These are phyloP conservation scores for Flueggea neowawraea DNA, from an alignment of 441 rosid species.

Conservation along the genomic window DNA sequence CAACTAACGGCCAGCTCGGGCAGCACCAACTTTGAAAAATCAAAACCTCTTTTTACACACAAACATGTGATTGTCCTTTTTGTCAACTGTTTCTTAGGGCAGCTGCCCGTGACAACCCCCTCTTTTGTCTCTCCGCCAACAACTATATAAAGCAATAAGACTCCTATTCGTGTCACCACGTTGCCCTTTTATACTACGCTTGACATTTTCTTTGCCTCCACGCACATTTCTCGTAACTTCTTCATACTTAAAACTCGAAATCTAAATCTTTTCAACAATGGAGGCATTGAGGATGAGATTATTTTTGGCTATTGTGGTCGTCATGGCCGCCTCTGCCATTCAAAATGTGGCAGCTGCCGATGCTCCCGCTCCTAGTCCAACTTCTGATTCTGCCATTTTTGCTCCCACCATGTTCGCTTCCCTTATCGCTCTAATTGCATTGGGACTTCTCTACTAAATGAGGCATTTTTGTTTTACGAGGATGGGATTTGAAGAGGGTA, in stretches of 20 bases:
- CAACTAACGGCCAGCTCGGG: constrained; percentile 2
- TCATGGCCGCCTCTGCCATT: constrained; percentile 26
- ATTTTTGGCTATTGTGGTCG: constrained; percentile 23
- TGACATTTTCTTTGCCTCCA: neutral
- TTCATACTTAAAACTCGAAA: neutral
- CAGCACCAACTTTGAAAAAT: neutral
- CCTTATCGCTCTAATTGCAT: constrained; percentile 27
- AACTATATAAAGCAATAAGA: neutral
- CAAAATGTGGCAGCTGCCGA: constrained; percentile 32
- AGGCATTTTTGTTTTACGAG: neutral
- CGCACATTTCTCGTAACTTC: neutral
- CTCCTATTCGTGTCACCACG: too few species aligned
- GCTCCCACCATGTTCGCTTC: constrained; percentile 36
- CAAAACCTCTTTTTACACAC: too few species aligned
- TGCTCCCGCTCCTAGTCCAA: constrained; percentile 35
- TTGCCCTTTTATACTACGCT: neutral
- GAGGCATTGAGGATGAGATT: constrained; percentile 40
- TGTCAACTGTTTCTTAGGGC: constrained; percentile 13
- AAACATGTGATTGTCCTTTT: constrained; percentile 1
- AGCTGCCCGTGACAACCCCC: too few species aligned
- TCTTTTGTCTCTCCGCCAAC: neutral
- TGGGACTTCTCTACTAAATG: constrained; percentile 24
- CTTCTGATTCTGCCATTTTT: constrained; percentile 28
- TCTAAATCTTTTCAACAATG: constrained; percentile 13
- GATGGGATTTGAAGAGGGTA: too few species aligned